A percentile compares a stretch with the other conserved stretches of the same genome.
phyloP scores from a whole-genome alignment of 2,329 filamentous ascomycete species.

The Ophiocordyceps camponoti-floridani region DNA sequence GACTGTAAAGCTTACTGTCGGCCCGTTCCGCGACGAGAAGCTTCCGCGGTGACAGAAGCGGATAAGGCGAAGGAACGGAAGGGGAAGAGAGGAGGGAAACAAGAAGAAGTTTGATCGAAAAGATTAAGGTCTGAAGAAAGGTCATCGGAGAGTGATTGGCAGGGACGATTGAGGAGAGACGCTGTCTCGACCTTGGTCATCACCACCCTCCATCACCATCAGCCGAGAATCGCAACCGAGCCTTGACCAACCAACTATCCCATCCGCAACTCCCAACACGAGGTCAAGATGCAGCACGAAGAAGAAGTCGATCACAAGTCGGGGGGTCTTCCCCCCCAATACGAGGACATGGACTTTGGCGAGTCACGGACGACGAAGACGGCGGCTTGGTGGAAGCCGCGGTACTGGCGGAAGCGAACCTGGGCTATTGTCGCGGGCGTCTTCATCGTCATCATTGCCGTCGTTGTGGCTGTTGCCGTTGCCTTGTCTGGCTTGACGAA shows the following conservation, averaged over 20 bases:
- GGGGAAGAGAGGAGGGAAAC: background rate
- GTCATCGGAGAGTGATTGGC: background rate
- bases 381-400: constrained; percentile 28
- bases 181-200: background rate
- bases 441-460: constrained; percentile 29
- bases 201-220: background rate
- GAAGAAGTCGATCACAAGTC: constrained; percentile 4
- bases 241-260: no score
- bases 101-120: background rate
- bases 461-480: constrained; percentile 22
- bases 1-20: background rate
- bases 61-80: background rate
- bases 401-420: constrained; percentile 32
- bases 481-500: constrained; percentile 18
- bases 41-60: background rate
- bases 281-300: constrained; percentile 1
- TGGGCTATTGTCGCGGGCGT: constrained; percentile 24
- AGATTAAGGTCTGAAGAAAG: background rate
- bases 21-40: background rate
- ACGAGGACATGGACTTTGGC: constrained; percentile 11
- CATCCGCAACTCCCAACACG: background rate
- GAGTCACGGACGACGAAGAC: constrained; percentile 10
- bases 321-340: constrained; percentile 8
- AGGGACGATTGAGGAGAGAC: background rate
- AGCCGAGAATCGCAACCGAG: background rate